Conservation (phyloP, 2,329 filamentous ascomycete species). For the Colletotrichum camelliae region DNA sequence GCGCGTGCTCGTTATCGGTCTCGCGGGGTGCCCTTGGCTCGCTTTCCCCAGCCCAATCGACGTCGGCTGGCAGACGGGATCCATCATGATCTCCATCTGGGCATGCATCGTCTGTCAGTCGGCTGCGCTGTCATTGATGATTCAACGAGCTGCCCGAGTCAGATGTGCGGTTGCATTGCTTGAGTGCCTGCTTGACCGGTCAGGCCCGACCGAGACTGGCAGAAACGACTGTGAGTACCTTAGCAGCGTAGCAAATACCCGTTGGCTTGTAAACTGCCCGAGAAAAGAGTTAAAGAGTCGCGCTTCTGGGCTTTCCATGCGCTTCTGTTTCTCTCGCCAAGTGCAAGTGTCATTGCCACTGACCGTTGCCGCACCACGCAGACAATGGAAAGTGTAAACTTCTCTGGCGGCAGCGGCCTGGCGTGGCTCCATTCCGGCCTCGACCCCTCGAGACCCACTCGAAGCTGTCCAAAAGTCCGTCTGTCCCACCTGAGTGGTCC, state of each 20-base stretch:
- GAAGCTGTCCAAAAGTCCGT: not conserved
- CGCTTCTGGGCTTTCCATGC: not conserved
- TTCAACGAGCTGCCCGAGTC: not conserved
- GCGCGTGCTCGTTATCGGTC: slow-evolving; percentile 11
- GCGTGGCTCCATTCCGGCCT: not conserved
- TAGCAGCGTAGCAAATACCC: not conserved
- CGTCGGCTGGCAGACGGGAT: not conserved
- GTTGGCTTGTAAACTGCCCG: not conserved
- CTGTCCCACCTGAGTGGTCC: not conserved
- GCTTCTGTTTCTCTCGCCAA: not conserved
- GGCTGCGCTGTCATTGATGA: not conserved
- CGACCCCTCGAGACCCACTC: not conserved
- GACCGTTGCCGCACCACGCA: not conserved
- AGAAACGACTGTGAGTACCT: not conserved
- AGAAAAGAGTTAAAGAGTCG: not conserved
- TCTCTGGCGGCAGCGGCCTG: not conserved
- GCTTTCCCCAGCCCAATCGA: not conserved
- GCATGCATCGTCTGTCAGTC: not conserved
- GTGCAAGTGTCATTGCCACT: not conserved
- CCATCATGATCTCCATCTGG: not conserved
- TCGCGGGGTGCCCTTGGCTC: not conserved
- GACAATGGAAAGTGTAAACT: not conserved
- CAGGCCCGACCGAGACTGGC: not conserved
- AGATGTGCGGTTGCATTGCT: not conserved
- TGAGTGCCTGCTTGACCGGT: not conserved